Evolutionary conservation across 202 grass and related monocot species (phyloP).

Genomic region (Zizania palustris): DNA sequence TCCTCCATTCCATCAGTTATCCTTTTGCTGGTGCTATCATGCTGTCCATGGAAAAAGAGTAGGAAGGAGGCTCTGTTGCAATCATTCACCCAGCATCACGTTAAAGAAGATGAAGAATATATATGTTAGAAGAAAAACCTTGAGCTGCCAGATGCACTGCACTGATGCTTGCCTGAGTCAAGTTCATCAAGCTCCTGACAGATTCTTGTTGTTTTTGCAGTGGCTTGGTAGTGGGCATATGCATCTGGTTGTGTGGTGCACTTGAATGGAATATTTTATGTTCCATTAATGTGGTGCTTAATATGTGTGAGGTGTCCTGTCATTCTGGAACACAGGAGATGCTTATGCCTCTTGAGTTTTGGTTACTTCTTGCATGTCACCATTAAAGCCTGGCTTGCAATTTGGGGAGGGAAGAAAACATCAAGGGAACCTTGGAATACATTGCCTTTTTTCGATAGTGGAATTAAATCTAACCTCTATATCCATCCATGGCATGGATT

Average conservation of each 20-base stretch:
- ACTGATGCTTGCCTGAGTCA: background rate
- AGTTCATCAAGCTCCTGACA: background rate
- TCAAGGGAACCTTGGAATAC: background rate
- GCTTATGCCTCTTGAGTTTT: conserved; percentile 43
- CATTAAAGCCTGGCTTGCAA: background rate
- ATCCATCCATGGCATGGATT: background rate
- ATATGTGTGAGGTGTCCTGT: conserved; percentile 34
- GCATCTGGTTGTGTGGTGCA: background rate
- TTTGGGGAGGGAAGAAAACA: background rate
- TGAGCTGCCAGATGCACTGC: background rate
- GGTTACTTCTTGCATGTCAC: conserved; percentile 17
- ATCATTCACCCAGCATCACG: conserved; percentile 49
- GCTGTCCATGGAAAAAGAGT: conserved; percentile 45
- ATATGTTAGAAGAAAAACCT: background rate
- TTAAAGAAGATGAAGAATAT: background rate
- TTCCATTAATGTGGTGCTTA: conserved; percentile 19
- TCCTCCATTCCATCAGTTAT: conserved; percentile 26
- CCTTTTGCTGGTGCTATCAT: conserved; percentile 48
- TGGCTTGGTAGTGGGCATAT: conserved; percentile 1
- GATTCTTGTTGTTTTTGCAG: conserved; percentile 3
- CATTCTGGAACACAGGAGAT: conserved; percentile 26
- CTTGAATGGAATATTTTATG: background rate
- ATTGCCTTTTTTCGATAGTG: background rate
- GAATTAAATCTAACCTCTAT: too few relatives aligned
- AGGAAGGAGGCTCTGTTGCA: conserved; percentile 39